Conservation (phyloP, 106 monocot genomes). For the Dendrobium chrysotoxum region DNA sequence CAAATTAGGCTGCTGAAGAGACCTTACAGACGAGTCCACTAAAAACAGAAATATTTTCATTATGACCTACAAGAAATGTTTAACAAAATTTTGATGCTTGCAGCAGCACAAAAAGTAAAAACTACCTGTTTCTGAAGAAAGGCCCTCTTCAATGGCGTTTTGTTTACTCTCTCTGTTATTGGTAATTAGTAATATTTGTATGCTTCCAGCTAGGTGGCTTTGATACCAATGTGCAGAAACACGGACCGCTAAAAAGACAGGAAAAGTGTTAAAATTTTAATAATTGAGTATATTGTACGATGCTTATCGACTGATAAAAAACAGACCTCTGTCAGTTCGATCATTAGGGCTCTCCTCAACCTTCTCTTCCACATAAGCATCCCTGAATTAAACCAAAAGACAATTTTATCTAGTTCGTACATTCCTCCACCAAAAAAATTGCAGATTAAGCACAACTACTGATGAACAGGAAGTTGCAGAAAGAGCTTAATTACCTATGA, state of each 20-base stretch:
- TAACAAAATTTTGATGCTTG: neutral
- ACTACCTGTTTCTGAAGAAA: constrained; percentile 79
- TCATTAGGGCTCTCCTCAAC: constrained; percentile 90
- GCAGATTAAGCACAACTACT: neutral
- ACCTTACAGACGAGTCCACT: constrained; percentile 93
- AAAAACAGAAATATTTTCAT: constrained; percentile 19
- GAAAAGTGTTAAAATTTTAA: constrained; percentile 4
- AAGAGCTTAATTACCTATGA: constrained; percentile 48
- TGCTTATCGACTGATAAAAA: too few species aligned
- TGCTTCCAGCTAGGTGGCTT: constrained; percentile 57
- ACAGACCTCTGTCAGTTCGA: too few species aligned
- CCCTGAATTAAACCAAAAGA: constrained; percentile 29
- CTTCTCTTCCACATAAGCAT: constrained; percentile 85
- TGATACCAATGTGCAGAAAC: constrained; percentile 94
- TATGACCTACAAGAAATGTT: constrained; percentile 3
- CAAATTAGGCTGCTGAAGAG: constrained; percentile 74
- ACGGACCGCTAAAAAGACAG: constrained; percentile 63
- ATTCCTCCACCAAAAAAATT: neutral
- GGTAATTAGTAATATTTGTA: constrained; percentile 70
- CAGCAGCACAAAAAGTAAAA: neutral
- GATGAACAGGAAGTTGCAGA: neutral
- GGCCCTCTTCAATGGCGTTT: constrained; percentile 80
- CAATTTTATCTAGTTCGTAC: neutral
- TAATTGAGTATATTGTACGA: too few species aligned
- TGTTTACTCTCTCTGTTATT: constrained; percentile 92